Percentiles rank a stretch among this genome's conserved stretches.
Conservation (phyloP, 352 stramenopile species). For the Pythium rishiriense region DNA sequence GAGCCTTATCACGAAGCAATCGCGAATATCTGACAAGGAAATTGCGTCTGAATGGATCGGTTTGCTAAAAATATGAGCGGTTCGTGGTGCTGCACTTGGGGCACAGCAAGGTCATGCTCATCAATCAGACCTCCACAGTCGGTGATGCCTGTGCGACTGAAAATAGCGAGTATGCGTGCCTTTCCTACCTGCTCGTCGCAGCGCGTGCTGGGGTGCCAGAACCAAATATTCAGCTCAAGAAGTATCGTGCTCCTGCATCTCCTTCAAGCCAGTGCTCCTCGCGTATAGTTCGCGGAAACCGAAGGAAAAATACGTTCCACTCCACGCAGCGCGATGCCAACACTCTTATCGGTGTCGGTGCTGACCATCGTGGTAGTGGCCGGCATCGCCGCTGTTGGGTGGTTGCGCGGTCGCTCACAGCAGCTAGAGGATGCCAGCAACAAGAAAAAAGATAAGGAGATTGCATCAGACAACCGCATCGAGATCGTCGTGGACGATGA, state of each 20-base stretch:
- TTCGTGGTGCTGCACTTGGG: not conserved
- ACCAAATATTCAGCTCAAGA: not conserved
- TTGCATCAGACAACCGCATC: constrained; percentile 29
- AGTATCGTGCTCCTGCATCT: not conserved
- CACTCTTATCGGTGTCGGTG: constrained; percentile 24
- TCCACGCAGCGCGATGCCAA: constrained; percentile 15
- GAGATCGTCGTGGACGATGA: constrained; percentile 51
- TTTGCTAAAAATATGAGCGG: not conserved
- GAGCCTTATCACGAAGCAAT: not conserved
- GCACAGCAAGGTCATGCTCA: not conserved
- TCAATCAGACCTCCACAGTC: not conserved
- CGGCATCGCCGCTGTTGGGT: constrained; percentile 30
- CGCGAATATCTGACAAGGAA: not conserved
- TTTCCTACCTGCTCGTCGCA: not conserved
- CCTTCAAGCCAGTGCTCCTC: not conserved
- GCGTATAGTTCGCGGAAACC: not conserved
- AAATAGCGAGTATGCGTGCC: constrained; percentile 5
- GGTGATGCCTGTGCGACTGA: not conserved
- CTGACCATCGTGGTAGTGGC: constrained; percentile 34
- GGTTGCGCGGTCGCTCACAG: constrained; percentile 25
- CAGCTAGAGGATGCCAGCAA: constrained; percentile 32
- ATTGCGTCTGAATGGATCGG: not conserved
- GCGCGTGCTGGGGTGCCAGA: not conserved
- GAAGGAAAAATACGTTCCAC: constrained; percentile 13
- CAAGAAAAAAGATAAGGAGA: constrained; percentile 33